Evolutionary conservation across 306 rosid genomes (phyloP).

Genomic region (Rosa multiflora): DNA sequence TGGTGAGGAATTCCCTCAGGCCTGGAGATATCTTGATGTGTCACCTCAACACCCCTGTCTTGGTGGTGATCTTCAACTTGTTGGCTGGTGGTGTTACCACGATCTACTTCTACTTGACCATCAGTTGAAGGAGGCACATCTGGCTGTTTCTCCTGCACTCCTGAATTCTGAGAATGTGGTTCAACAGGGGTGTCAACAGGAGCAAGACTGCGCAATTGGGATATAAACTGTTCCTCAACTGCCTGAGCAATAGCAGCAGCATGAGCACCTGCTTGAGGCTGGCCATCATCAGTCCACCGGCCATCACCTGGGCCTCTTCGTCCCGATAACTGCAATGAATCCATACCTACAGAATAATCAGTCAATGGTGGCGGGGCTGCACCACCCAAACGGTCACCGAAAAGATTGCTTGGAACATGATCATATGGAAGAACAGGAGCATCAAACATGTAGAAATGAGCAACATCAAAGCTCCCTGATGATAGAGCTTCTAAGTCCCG

Average conservation of each 20-base stretch:
- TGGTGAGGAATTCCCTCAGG: conserved; percentile 42
- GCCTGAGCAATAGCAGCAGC: conserved; percentile 89
- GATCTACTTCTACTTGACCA: conserved; percentile 45
- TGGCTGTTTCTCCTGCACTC: conserved; percentile 58
- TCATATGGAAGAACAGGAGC: conserved; percentile 89
- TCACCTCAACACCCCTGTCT: conserved; percentile 52
- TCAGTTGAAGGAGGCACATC: conserved; percentile 61
- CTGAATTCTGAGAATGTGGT: conserved; percentile 54
- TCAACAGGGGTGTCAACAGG: conserved; percentile 58
- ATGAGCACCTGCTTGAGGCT: conserved; percentile 85
- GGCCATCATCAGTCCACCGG: conserved; percentile 99
- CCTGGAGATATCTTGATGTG: conserved; percentile 41
- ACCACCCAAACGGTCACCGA: conserved; percentile 80
- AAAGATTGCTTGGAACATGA: conserved; percentile 61
- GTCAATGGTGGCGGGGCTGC: conserved; percentile 94
- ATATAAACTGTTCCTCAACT: conserved; percentile 77
- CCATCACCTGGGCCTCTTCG: conserved; percentile 84
- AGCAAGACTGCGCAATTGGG: conserved; percentile 52
- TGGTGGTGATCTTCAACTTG: conserved; percentile 62
- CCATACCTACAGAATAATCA: conserved; percentile 95
- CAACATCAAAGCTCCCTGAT: conserved; percentile 73
- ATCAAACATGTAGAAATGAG: conserved; percentile 96
- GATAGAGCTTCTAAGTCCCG: conserved; percentile 73
- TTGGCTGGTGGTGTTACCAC: conserved; percentile 49
- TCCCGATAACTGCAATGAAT: conserved; percentile 77